Base-by-base conservation (phyloP, 2,329 filamentous ascomycete species). In the Myriosclerotinia duriaeana region DNA sequence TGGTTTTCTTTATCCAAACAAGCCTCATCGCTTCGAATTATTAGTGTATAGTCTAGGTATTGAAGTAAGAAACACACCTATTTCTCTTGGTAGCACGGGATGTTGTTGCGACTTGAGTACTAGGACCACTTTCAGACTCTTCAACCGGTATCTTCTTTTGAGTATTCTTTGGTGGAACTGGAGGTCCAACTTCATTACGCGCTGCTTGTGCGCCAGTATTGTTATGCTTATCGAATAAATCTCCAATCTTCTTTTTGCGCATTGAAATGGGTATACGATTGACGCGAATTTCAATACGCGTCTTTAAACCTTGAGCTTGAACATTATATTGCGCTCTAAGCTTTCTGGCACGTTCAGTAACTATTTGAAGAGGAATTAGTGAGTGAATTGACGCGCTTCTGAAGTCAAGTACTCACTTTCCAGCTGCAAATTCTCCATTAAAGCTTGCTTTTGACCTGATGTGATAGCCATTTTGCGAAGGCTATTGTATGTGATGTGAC, bases 261-360 rank as follows among this genome's bases (percentile, higher is more conserved):
- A 97, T 80, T 20, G 88, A 84, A 72, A 87, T 85, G 9, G 95
- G 95, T 63, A 98, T 95, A 64, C 95, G 89, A 76, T 97, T 97
- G 77, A 98, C 85, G 79, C 95, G 91, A 80, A 96, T 90, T 78
- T 97, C 93, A 63, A 99, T 89, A 69, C 94, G 89, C 68, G 92
- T 89, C 69, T 90, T 87, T 50, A 98, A 84, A 69, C 91, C 91
- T 77, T 94, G 90, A 30, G 93, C 91, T 78, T 97, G 93, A 12
- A 96, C 84, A 67, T 90, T 89, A 80, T 96, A 97, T 77, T 96
- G 93, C 8, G 93, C 90, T 73, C 93, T 87, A 69, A 98, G 83
- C 78, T 94, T 93, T 72, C 94, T 87, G 69, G 92, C 91, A 76
- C 93, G 87, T 79, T 96, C 91, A 22, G 91, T 93, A 71, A 97